Evolutionary conservation across 345 rosid species (phyloP).

Genomic region (Luvunga scandens): DNA sequence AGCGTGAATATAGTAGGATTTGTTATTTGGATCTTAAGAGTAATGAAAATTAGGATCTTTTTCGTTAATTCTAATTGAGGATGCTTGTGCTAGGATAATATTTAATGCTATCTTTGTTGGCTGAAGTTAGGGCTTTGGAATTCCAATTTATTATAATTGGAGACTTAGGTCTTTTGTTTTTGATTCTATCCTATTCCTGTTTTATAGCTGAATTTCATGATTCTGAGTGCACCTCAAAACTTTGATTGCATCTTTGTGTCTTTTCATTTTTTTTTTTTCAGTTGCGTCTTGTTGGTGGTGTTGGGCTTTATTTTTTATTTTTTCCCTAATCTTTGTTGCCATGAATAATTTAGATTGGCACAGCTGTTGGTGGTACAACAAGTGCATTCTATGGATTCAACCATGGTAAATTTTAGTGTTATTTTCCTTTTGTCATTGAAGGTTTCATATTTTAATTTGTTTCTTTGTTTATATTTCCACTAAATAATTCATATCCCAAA

Average conservation of each 20-base stretch:
- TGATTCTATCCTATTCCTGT: not conserved
- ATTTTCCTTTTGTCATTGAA: too few relatives aligned
- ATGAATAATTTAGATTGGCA: too few relatives aligned
- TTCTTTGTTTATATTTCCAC: not conserved
- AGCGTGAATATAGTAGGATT: too few relatives aligned
- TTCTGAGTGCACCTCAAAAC: not conserved
- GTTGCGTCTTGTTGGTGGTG: too few relatives aligned
- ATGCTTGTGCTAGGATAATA: not conserved
- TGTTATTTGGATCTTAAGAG: too few relatives aligned
- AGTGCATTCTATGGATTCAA: too few relatives aligned
- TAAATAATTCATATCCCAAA: not conserved
- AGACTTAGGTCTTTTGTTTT: not conserved
- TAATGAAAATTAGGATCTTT: not conserved
- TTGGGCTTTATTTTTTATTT: not conserved
- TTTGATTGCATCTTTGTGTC: not conserved
- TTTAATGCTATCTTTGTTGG: not conserved
- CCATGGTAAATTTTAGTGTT: conserved; percentile 48
- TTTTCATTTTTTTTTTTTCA: too few relatives aligned
- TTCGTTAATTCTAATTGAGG: not conserved
- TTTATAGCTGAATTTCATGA: not conserved
- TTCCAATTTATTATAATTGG: not conserved
- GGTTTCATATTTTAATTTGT: not conserved
- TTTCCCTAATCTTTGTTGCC: not conserved
- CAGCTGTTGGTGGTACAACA: too few relatives aligned
- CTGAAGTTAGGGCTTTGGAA: not conserved